phyloP scores from a whole-genome alignment of 129 eudicot species.

The Chrysanthemum lavandulifolium region DNA sequence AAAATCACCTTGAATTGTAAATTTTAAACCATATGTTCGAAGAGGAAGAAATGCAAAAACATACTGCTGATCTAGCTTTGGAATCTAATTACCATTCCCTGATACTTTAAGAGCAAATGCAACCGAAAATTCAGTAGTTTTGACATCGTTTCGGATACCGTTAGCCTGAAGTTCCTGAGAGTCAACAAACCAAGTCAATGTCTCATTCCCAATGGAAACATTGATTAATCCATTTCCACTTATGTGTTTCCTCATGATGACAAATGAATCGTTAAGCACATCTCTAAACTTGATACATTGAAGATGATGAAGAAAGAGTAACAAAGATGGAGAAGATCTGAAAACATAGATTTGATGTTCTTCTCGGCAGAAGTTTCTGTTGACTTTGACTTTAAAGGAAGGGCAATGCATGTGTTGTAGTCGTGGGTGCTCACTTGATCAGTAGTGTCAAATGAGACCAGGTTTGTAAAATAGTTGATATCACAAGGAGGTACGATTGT shows the following conservation, averaged over 20 bases:
- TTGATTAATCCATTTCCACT: slow-evolving; percentile 63
- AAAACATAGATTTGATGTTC: slow-evolving; percentile 73
- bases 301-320: slow-evolving; percentile 92
- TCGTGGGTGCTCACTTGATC: slow-evolving; percentile 30
- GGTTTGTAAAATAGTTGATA: slow-evolving; percentile 38
- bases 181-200: slow-evolving; percentile 67
- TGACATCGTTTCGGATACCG: slow-evolving; percentile 58
- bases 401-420: slow-evolving; percentile 89
- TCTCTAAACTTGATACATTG: slow-evolving; percentile 69
- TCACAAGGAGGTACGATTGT: slow-evolving; percentile 82
- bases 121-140: slow-evolving; percentile 58
- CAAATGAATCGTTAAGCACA: slow-evolving; percentile 46
- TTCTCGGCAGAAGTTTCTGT: slow-evolving; percentile 40
- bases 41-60: slow-evolving; percentile 96
- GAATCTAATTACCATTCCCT: slow-evolving; percentile 41
- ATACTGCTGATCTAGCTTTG: slow-evolving; percentile 67
- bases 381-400: slow-evolving; percentile 67
- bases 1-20: slow-evolving; percentile 92
- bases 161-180: slow-evolving; percentile 48
- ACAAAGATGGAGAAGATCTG: slow-evolving; percentile 87
- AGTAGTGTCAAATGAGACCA: slow-evolving; percentile 37
- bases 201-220: slow-evolving; percentile 65
- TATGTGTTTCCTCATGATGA: slow-evolving; percentile 69
- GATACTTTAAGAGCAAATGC: slow-evolving; percentile 71
- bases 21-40: slow-evolving; percentile 82